Conservation (phyloP, 257 asterid genomes). For the Handroanthus guayacan region DNA sequence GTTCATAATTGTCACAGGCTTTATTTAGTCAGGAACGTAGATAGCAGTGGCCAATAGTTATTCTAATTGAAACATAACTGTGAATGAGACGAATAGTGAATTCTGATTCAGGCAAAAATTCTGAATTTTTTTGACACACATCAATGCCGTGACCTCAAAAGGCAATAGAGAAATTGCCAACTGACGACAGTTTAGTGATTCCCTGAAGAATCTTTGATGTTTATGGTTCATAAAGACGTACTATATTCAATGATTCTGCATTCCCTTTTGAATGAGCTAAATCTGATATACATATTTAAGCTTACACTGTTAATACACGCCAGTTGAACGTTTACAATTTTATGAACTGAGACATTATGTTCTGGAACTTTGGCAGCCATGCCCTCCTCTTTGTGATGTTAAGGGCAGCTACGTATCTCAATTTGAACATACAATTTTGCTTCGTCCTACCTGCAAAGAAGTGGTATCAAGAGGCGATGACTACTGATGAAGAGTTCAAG, state of each 20-base stretch:
- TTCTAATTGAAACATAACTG: too few relatives aligned
- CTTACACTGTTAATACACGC: background rate
- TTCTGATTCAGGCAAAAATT: too few relatives aligned
- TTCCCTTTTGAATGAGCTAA: background rate
- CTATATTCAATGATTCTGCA: background rate
- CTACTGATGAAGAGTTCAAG: constrained; percentile 51
- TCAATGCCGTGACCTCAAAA: too few relatives aligned
- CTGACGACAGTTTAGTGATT: too few relatives aligned
- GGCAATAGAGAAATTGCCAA: too few relatives aligned
- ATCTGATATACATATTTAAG: background rate
- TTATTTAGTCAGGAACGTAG: background rate
- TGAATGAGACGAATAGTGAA: too few relatives aligned
- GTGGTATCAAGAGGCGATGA: constrained; percentile 97
- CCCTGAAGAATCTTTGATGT: background rate
- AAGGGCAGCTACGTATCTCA: constrained; percentile 97
- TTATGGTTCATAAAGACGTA: background rate
- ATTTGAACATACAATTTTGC: constrained; percentile 94
- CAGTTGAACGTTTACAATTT: background rate
- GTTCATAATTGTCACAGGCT: background rate
- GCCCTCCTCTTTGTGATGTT: constrained; percentile 91
- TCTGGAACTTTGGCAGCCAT: constrained; percentile 65
- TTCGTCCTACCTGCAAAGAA: constrained; percentile 99
- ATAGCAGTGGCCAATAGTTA: background rate
- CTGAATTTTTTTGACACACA: too few relatives aligned
- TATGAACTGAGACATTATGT: constrained; percentile 18